Evolutionary conservation across 169 alveolate species (phyloP), one percentile per base, ranked within the genome.

Genomic region (Ichthyophthirius multifiliis): DNA sequence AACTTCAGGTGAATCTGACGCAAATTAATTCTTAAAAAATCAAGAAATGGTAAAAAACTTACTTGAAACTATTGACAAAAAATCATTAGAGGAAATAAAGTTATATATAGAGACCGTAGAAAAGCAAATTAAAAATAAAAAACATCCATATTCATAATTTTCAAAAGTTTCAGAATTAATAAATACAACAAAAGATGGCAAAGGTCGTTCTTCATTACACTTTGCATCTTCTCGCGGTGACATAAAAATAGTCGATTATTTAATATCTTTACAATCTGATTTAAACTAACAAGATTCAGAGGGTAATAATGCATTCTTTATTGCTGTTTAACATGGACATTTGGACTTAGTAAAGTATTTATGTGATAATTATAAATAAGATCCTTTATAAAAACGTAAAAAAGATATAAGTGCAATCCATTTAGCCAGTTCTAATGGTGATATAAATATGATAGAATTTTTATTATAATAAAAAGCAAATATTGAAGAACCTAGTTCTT

Each of bases 161-260:
- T 76, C 65, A 0, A 75, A 71, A 27, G 87, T 44, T 5, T 15
- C 12, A 62, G 74, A 43, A 65, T 74, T 65, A 20, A 80, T 75
- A 43, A 86, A 65, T 76, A 71, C 78, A 55, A 86, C 47, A 18
- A 79, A 76, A 18, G 84, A 73, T 41, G 92, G 86, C 2, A 81
- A 65, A 13, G 84, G 80, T 10, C 65, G 65, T 65, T 74, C 86
- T 10, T 81, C 88, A 10, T 45, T 87, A 13, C 92, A 87, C 62
- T 71, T 87, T 47, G 88, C 89, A 30, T 84, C 87, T 18, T 35
- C 79, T 16, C 41, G 82, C 34, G 89, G 92, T 16, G 84, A 87
- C 63, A n/a, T 83, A 32, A 65, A 80, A 13, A 63, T 87, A 12
- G 73, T 75, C 30, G 75, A 77, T 13, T 62, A 35, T 23, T 67